Percentiles rank a stretch among this genome's conserved stretches.
Conservation (phyloP, 352 stramenopile species). For the Globisporangium alternatum region DNA sequence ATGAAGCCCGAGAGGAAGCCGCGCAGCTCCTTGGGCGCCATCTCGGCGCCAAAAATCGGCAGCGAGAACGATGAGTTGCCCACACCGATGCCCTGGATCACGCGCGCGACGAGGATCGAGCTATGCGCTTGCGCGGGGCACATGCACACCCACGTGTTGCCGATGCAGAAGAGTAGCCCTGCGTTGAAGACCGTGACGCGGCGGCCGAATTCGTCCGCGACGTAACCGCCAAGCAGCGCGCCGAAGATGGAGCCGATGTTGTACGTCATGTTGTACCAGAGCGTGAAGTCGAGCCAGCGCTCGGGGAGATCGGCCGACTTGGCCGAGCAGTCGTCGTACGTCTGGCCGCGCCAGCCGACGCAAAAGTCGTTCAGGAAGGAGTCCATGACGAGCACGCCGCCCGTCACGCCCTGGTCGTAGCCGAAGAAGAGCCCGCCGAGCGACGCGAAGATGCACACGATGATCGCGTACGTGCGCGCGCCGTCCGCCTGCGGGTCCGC, state of each 20-base stretch:
- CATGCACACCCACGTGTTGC: constrained; percentile 32
- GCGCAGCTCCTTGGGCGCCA: constrained; percentile 35
- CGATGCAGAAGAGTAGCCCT: constrained; percentile 33
- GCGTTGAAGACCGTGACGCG: constrained; percentile 33
- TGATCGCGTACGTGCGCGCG: constrained; percentile 20
- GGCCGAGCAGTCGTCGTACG: constrained; percentile 23
- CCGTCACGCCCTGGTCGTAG: constrained; percentile 25
- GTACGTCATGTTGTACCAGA: constrained; percentile 42
- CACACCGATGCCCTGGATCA: constrained; percentile 23
- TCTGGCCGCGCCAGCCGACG: constrained; percentile 23
- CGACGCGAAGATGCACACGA: constrained; percentile 26
- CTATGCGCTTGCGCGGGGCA: constrained; percentile 18
- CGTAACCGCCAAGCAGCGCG: constrained; percentile 28
- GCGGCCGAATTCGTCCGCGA: constrained; percentile 34
- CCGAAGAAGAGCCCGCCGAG: constrained; percentile 26
- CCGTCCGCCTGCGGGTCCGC: constrained; percentile 7
- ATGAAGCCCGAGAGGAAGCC: constrained; percentile 37
- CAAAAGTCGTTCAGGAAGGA: constrained; percentile 28
- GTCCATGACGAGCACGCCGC: constrained; percentile 25
- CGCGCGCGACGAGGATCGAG: constrained; percentile 18
- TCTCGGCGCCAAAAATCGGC: constrained; percentile 29
- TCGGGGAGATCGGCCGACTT: constrained; percentile 16
- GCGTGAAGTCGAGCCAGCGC: constrained; percentile 27
- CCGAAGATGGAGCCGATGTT: constrained; percentile 35
- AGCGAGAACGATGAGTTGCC: constrained; percentile 30